phyloP scores from a whole-genome alignment of 2,329 filamentous ascomycete genomes.

The Aspergillus sp. region DNA sequence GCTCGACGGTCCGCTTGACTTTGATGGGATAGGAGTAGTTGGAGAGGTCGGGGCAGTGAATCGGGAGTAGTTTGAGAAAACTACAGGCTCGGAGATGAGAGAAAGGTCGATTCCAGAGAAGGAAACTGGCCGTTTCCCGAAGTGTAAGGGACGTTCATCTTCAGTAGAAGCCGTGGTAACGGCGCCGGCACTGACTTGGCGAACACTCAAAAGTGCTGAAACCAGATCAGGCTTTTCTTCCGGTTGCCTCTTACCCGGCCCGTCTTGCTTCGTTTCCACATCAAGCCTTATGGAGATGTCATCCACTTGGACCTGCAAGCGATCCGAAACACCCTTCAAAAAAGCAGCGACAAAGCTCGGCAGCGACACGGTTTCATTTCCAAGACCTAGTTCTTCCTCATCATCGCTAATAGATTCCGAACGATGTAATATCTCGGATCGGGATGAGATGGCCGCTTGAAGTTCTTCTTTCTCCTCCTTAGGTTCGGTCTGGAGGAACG shows the following conservation, averaged over 20 bases:
- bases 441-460: constrained; percentile 56
- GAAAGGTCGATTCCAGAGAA: constrained; percentile 47
- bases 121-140: constrained; percentile 46
- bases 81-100: constrained; percentile 49
- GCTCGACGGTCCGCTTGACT: constrained; percentile 30
- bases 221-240: constrained; percentile 39
- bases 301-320: constrained; percentile 54
- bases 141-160: constrained; percentile 26
- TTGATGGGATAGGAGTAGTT: constrained; percentile 34
- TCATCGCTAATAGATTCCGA: constrained; percentile 48
- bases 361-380: constrained; percentile 55
- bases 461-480: constrained; percentile 58
- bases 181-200: constrained; percentile 36
- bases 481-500: constrained; percentile 60
- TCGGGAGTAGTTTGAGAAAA: constrained; percentile 48
- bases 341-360: constrained; percentile 62
- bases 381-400: constrained; percentile 51
- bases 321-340: constrained; percentile 58
- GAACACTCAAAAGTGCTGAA: constrained; percentile 35
- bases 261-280: constrained; percentile 46
- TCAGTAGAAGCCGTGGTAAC: constrained; percentile 22
- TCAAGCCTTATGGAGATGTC: constrained; percentile 55
- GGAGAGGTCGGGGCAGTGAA: constrained; percentile 36
- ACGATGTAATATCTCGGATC: constrained; percentile 52
- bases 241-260: constrained; percentile 32